Evolutionary conservation across 768 basidiomycete species (phyloP), one percentile per base, ranked within the genome.

Genomic region (Glaciozyma martinii): DNA sequence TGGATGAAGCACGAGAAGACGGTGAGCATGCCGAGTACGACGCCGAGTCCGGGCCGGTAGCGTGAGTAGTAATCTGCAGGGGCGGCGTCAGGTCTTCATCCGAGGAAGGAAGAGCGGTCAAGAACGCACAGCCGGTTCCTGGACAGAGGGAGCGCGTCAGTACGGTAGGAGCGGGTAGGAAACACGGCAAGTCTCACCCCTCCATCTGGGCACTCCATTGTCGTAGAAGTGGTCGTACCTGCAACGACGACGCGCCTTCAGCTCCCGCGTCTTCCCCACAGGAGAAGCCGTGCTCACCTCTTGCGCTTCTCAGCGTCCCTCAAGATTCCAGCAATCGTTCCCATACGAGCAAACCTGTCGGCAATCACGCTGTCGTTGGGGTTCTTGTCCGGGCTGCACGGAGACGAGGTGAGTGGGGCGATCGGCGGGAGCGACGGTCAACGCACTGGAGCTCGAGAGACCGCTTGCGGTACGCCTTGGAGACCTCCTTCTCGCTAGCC

Each of bases 151-250:
- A 56, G 47, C 9, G 43, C 16, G 23, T 47, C 18, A 53, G 52
- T 10, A 29, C 32, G 29, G 3, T 25, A 21, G 32, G 18, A 27
- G 46, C 13, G 25, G 25, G 8, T n/a, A n/a, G 10, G 10, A 27
- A 16, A 5, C 21, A 50, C 5, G 21, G 30, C 27, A 12, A 33
- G 43, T 65, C 76, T 27, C 33, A 76, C 78, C 94, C 69, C 93
- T 82, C 94, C 94, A 99, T 75, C 82, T 88, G 0, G 94, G 94
- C 4, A 99, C 91, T 27, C 94, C 94, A 67, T 97, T 97, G 78
- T 94, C 92, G 81, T 88, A 89, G 82, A 98, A 99, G 77, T 63
- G 62, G 76, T 90, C 88, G 68, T 90, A 90, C 71, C 89, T 89
- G 66, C 25, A 40, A 40, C 55, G 12, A 9, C 18, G 16, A 19